Percentiles rank a stretch among this genome's conserved stretches.
Conservation (phyloP, 1,139 yeast species). For the Debaryomyces fabryi region DNA sequence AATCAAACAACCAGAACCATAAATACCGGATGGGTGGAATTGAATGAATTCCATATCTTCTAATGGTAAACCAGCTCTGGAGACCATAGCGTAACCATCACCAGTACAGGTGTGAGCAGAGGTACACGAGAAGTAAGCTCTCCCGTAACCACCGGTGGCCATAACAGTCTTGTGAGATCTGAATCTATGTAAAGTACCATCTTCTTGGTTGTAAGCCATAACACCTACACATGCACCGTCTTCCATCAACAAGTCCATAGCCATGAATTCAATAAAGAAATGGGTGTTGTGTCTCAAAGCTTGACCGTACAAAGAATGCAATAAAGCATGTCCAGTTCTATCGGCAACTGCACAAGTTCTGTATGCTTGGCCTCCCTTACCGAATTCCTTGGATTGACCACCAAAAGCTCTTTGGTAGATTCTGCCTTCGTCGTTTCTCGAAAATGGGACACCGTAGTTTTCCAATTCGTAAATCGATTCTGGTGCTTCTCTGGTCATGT, state of each 20-base stretch:
- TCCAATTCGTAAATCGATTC: slow-evolving; percentile 94
- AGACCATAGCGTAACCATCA: slow-evolving; percentile 97
- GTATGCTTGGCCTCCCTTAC: slow-evolving; percentile 99
- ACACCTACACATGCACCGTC: slow-evolving; percentile 97
- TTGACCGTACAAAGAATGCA: slow-evolving; percentile 96
- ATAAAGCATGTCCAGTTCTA: slow-evolving; percentile 96
- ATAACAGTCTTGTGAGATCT: slow-evolving; percentile 94
- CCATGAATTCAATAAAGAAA: slow-evolving; percentile 96
- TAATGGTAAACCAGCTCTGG: slow-evolving; percentile 97
- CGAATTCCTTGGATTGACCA: slow-evolving; percentile 93
- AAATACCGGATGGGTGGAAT: slow-evolving; percentile 99
- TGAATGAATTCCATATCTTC: slow-evolving; percentile 98
- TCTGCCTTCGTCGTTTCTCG: slow-evolving; percentile 95
- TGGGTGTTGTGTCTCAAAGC: slow-evolving; percentile 95
- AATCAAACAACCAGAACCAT: slow-evolving; percentile 97
- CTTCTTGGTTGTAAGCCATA: slow-evolving; percentile 97
- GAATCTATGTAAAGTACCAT: slow-evolving; percentile 97
- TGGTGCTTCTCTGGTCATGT: slow-evolving; percentile 99
- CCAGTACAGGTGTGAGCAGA: slow-evolving; percentile 99
- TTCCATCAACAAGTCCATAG: slow-evolving; percentile 91
- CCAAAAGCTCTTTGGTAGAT: slow-evolving; percentile 99
- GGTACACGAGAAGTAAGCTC: slow-evolving; percentile 98
- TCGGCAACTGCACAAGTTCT: slow-evolving; percentile 99
- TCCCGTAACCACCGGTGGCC: slow-evolving; percentile 99
- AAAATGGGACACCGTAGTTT: slow-evolving; percentile 97